Evolutionary conservation across 2,329 filamentous ascomycete species (phyloP).

Genomic region (Thyridium curvatum): DNA sequence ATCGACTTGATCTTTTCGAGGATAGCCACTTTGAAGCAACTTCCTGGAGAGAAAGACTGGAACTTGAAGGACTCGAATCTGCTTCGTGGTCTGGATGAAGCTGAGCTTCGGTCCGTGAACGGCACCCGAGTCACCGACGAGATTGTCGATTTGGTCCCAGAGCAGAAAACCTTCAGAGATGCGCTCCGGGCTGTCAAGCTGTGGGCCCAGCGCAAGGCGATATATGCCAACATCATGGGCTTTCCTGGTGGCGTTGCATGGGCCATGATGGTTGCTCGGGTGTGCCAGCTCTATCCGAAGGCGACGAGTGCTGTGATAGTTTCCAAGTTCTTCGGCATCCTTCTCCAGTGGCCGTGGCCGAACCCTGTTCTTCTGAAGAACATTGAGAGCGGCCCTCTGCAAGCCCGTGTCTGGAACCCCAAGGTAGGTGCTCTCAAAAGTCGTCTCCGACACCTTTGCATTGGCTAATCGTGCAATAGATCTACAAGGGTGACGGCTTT

Average conservation of each 20-base stretch:
- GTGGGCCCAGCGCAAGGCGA: slow-evolving; percentile 87
- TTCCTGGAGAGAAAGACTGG: slow-evolving; percentile 61
- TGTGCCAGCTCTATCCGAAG: slow-evolving; percentile 93
- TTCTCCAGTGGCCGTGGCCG: slow-evolving; percentile 90
- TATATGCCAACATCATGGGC: slow-evolving; percentile 94
- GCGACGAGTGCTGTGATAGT: slow-evolving; percentile 85
- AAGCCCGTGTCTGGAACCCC: slow-evolving; percentile 91
- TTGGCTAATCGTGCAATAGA: slow-evolving; percentile 27
- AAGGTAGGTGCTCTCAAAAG: slow-evolving; percentile 45
- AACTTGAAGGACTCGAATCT: slow-evolving; percentile 78
- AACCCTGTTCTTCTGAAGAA: slow-evolving; percentile 85
- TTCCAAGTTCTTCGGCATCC: slow-evolving; percentile 89
- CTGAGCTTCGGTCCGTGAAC: slow-evolving; percentile 83
- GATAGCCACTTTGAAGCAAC: slow-evolving; percentile 61
- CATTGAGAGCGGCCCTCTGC: slow-evolving; percentile 75
- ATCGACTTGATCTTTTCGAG: slow-evolving; percentile 91
- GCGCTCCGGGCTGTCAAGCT: slow-evolving; percentile 90
- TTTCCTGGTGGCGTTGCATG: slow-evolving; percentile 96
- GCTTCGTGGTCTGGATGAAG: slow-evolving; percentile 78
- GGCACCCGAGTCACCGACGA: slow-evolving; percentile 93
- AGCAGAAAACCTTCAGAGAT: slow-evolving; percentile 81
- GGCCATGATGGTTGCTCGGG: slow-evolving; percentile 93
- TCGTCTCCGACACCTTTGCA: slow-evolving; percentile 14
- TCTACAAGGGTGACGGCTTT: slow-evolving; percentile 73
- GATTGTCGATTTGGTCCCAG: slow-evolving; percentile 81